Percentiles rank a stretch among this genome's conserved stretches.
Conservation (phyloP, 2,329 filamentous ascomycete genomes). For the Hypoxylon rubiginosum region DNA sequence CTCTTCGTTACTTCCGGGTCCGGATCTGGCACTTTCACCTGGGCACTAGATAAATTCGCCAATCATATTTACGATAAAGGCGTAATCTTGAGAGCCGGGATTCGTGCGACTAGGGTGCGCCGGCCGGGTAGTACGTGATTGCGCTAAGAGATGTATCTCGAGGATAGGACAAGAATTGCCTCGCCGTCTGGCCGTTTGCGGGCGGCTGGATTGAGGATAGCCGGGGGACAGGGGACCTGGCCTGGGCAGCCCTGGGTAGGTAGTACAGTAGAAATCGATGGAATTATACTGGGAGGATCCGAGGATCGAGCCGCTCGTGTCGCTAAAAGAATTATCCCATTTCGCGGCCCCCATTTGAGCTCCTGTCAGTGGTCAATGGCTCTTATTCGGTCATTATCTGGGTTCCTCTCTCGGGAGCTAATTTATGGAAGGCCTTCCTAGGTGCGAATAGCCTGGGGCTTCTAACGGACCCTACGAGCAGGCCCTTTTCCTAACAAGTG, state of each 20-base stretch:
- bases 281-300: constrained; percentile 43
- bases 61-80: constrained; percentile 45
- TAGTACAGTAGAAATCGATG: constrained; percentile 25
- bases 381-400: constrained; percentile 50
- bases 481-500: constrained; percentile 36
- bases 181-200: constrained; percentile 33
- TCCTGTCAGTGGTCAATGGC: constrained; percentile 45
- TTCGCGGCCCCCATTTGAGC: constrained; percentile 41
- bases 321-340: constrained; percentile 46
- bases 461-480: constrained; percentile 28
- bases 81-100: constrained; percentile 44
- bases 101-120: constrained; percentile 43
- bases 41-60: constrained; percentile 31
- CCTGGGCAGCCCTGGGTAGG: background rate
- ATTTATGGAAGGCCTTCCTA: constrained; percentile 45
- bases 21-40: constrained; percentile 26
- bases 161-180: constrained; percentile 31
- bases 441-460: constrained; percentile 27
- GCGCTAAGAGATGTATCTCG: constrained; percentile 33
- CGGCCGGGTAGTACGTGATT: constrained; percentile 46
- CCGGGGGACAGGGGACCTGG: constrained; percentile 20
- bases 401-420: constrained; percentile 41
- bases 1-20: constrained; percentile 11
- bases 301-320: constrained; percentile 46
- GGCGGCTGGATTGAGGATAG: constrained; percentile 35